phyloP scores from a whole-genome alignment of 108 stramenopile genomes.

The Fragilariopsis cylindrus region DNA sequence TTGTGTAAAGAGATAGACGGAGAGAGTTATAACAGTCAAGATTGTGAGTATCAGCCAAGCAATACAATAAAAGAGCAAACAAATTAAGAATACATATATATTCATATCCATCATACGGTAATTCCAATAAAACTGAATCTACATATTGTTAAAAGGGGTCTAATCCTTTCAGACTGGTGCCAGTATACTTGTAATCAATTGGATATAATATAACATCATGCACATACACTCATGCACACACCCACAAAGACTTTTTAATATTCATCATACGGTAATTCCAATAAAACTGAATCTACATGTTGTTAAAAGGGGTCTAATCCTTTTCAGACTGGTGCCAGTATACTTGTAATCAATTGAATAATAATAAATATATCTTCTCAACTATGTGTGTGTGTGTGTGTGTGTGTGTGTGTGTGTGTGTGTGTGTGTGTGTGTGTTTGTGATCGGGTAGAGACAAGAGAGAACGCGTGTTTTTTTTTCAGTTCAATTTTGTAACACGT shows the following conservation, averaged over 20 bases:
- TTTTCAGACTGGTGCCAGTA: slow-evolving; percentile 19
- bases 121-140: slow-evolving; percentile 23
- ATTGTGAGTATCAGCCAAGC: neutral
- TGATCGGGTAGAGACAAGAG: too few species aligned
- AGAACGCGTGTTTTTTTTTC: neutral
- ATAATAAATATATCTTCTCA: too few species aligned
- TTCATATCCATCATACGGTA: slow-evolving; percentile 11
- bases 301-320: slow-evolving; percentile 16
- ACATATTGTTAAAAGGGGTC: slow-evolving; percentile 9
- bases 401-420: too few species aligned
- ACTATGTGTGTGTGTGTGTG: too few species aligned
- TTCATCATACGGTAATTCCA: slow-evolving; percentile 22
- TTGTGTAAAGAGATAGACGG: too few species aligned
- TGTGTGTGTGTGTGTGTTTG: too few species aligned
- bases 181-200: slow-evolving; percentile 18
- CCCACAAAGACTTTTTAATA: too few species aligned
- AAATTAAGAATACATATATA: neutral
- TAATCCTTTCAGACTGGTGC: slow-evolving; percentile 20
- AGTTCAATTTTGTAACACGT: neutral
- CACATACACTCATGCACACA: neutral
- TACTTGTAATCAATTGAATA: slow-evolving; percentile 13
- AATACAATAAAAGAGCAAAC: neutral
- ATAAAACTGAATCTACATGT: slow-evolving; percentile 19
- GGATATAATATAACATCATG: slow-evolving; percentile 15
- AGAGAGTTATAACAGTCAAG: too few species aligned